A percentile compares a stretch with the other conserved stretches of the same genome.
phyloP scores from a whole-genome alignment of 257 asterid genomes.

The Nicotiana tabacum region DNA sequence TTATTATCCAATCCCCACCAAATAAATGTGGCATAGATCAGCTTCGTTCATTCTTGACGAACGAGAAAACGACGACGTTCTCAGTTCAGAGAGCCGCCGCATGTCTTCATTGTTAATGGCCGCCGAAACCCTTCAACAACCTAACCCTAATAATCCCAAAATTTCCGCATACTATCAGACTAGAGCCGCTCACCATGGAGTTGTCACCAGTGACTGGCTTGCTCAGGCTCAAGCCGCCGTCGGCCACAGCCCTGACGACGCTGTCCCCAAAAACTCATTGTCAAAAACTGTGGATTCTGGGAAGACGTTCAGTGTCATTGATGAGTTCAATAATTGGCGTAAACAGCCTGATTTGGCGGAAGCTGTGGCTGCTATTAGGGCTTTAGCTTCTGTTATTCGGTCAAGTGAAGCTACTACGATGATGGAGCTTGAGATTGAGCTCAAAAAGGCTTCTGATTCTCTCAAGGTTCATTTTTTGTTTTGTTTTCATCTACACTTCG shows the following conservation, averaged over 20 bases:
- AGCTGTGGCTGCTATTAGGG: conserved; percentile 97
- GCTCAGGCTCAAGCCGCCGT: conserved; percentile 87
- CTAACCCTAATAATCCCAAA: conserved; percentile 21
- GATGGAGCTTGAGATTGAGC: conserved; percentile 97
- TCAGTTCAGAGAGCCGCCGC: conserved; percentile 26
- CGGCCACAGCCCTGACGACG: conserved; percentile 28
- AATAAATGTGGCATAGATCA: conserved; percentile 42
- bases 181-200: conserved; percentile 93
- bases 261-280: conserved; percentile 20
- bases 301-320: conserved; percentile 57
- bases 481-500: neutral
- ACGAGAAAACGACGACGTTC: conserved; percentile 29
- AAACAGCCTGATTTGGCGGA: conserved; percentile 92
- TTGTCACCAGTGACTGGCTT: conserved; percentile 88
- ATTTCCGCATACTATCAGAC: conserved; percentile 79
- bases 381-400: conserved; percentile 86
- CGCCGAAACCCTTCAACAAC: conserved; percentile 42
- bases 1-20: too few relatives aligned
- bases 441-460: conserved; percentile 77
- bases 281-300: conserved; percentile 24
- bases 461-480: conserved; percentile 47
- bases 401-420: conserved; percentile 81
- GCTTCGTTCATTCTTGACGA: conserved; percentile 50
- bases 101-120: conserved; percentile 28
- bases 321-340: conserved; percentile 81